Evolutionary conservation across 1,284 basidiomycete species (phyloP).

Genomic region (Tilletia walkeri): DNA sequence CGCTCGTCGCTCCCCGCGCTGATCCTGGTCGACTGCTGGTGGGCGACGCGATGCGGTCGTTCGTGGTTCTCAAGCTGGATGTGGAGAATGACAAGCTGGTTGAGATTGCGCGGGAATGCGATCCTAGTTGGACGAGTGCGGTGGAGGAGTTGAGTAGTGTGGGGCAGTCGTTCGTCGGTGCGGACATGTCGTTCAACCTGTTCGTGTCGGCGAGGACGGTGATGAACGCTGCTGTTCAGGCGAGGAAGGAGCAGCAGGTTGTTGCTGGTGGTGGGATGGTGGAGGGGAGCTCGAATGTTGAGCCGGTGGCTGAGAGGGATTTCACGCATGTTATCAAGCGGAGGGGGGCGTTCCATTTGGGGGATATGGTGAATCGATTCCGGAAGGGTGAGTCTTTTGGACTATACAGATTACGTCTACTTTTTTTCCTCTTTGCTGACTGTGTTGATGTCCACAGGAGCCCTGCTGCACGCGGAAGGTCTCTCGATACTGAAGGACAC

Average conservation of each 20-base stretch:
- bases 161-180: conserved; percentile 45
- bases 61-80: conserved; percentile 44
- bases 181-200: conserved; percentile 51
- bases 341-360: conserved; percentile 46
- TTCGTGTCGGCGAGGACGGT: conserved; percentile 43
- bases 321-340: conserved; percentile 46
- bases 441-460: conserved; percentile 18
- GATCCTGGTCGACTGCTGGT: conserved; percentile 36
- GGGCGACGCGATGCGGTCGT: conserved; percentile 49
- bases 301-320: conserved; percentile 3
- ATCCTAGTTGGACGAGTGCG: conserved; percentile 53
- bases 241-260: conserved; percentile 28
- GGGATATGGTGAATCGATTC: conserved; percentile 51
- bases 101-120: conserved; percentile 49
- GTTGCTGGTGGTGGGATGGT: conserved; percentile 18
- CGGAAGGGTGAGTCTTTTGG: conserved; percentile 24
- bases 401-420: neutral
- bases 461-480: conserved; percentile 18
- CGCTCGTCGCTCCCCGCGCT: conserved; percentile 30
- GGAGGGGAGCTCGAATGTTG: conserved; percentile 17
- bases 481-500: neutral
- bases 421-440: conserved; percentile 24
- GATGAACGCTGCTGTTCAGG: conserved; percentile 28
- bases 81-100: conserved; percentile 27
- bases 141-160: conserved; percentile 35